Evolutionary conservation across 2,329 filamentous ascomycete species (phyloP).

Genomic region (Pseudogymnoascus sp.): DNA sequence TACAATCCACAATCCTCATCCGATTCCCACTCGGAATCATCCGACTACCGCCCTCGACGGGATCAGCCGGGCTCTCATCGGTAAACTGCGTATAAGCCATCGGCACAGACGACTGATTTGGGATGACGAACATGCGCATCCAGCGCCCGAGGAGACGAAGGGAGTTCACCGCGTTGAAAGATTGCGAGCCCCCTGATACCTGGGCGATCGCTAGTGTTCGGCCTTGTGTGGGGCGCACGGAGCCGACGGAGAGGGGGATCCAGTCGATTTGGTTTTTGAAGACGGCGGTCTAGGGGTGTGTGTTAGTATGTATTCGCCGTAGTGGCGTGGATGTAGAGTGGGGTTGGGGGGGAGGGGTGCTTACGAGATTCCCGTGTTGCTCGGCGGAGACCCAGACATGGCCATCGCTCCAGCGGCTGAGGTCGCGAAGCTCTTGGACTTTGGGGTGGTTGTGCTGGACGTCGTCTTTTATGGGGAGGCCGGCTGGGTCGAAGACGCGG

Average conservation of each 20-base stretch:
- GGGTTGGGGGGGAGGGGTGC: no score
- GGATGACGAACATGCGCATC: constrained; percentile 63
- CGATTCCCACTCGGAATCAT: constrained; percentile 49
- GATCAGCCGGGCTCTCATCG: constrained; percentile 24
- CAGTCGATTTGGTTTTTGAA: constrained; percentile 67
- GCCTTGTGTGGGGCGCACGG: constrained; percentile 58
- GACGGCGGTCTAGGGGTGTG: constrained; percentile 44
- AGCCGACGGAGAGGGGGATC: constrained; percentile 55
- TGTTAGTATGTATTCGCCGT: constrained; percentile 12
- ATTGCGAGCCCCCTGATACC: constrained; percentile 57
- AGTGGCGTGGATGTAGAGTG: no score
- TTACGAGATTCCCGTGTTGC: constrained; percentile 56
- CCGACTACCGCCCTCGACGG: constrained; percentile 36
- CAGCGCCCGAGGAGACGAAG: constrained; percentile 58
- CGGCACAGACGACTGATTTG: constrained; percentile 58
- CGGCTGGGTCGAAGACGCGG: constrained; percentile 50
- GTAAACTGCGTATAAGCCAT: constrained; percentile 57
- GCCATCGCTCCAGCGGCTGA: constrained; percentile 58
- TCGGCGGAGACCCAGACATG: constrained; percentile 60
- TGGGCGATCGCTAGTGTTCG: constrained; percentile 55
- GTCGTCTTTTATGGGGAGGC: constrained; percentile 56
- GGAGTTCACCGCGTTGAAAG: constrained; percentile 59
- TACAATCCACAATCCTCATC: constrained; percentile 55
- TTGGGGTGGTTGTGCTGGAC: constrained; percentile 48
- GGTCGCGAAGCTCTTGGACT: constrained; percentile 53